A percentile compares a stretch with the other conserved stretches of the same genome.
These are phyloP conservation scores for Bodo saltans DNA, from an alignment of 78 protist species.

Conservation along the genomic window DNA sequence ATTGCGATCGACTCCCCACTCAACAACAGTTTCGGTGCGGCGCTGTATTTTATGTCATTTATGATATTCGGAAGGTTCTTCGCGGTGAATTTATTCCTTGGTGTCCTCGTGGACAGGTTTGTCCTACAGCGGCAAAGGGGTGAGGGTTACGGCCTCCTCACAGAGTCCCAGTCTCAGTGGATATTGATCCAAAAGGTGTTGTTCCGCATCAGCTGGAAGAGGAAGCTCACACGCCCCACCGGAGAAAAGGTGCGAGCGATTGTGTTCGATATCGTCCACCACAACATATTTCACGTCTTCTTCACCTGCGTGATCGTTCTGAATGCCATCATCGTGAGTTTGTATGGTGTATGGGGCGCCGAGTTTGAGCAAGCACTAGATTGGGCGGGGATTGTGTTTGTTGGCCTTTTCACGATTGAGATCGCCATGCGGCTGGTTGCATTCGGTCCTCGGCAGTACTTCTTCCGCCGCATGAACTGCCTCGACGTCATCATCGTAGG, in stretches of 20 bases:
- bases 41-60: slow-evolving; percentile 1
- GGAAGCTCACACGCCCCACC: not conserved
- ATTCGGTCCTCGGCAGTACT: not conserved
- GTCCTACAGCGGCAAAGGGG: not conserved
- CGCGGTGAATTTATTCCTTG: slow-evolving; percentile 34
- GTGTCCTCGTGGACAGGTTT: slow-evolving; percentile 5
- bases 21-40: not conserved
- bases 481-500: slow-evolving; percentile 20
- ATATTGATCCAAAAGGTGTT: not conserved
- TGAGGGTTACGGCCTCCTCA: not conserved
- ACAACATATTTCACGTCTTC: not conserved
- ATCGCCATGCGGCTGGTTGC: slow-evolving; percentile 14
- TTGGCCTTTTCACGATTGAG: slow-evolving; percentile 18
- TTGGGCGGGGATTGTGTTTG: not conserved
- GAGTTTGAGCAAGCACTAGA: not conserved
- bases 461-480: not conserved
- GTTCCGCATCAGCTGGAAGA: not conserved
- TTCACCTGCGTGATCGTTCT: not conserved
- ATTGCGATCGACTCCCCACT: not conserved
- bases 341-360: slow-evolving; percentile 8
- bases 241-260: not conserved
- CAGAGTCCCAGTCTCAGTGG: slow-evolving; percentile 15
- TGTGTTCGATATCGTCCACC: not conserved
- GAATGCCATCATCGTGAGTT: slow-evolving; percentile 8
- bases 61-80: slow-evolving; percentile 21